These are phyloP conservation scores for Cupressus sempervirens DNA, from an alignment of 75 land plant species.

Conservation along the genomic window DNA sequence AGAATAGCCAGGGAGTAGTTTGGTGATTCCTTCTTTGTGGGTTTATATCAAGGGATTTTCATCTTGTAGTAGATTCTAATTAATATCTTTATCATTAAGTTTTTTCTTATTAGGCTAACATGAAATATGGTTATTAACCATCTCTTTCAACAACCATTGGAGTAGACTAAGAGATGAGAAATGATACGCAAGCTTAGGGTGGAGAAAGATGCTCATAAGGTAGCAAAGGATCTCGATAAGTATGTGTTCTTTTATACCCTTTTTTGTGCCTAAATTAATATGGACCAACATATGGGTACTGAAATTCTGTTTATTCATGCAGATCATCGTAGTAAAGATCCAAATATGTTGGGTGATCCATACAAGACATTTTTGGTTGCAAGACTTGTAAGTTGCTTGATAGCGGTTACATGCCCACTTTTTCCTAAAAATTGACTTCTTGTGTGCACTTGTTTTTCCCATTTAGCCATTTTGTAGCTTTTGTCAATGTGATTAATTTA, in stretches of 20 bases:
- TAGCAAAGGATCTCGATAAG: no score
- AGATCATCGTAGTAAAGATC: conserved; percentile 86
- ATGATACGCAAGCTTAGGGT: no score
- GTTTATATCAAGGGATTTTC: background rate
- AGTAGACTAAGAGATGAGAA: no score
- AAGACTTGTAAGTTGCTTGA: conserved; percentile 28
- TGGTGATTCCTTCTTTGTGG: background rate
- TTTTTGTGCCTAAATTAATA: no score
- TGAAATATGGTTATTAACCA: background rate
- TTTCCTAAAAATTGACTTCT: background rate
- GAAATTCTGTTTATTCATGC: background rate
- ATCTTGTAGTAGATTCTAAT: background rate
- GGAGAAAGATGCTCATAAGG: no score
- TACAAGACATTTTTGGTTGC: conserved; percentile 98
- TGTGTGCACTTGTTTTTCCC: background rate
- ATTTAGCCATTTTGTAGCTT: background rate
- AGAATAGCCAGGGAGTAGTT: background rate
- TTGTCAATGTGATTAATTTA: background rate
- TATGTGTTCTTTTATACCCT: no score
- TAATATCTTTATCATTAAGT: background rate
- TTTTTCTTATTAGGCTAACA: background rate
- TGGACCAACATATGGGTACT: no score
- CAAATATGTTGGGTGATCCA: conserved; percentile 90
- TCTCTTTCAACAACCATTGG: background rate
- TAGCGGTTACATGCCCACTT: background rate